A percentile compares a stretch with the other conserved stretches of the same genome.
These are phyloP conservation scores for Phytopythium delawarense DNA, from an alignment of 352 stramenopile species.

Conservation along the genomic window DNA sequence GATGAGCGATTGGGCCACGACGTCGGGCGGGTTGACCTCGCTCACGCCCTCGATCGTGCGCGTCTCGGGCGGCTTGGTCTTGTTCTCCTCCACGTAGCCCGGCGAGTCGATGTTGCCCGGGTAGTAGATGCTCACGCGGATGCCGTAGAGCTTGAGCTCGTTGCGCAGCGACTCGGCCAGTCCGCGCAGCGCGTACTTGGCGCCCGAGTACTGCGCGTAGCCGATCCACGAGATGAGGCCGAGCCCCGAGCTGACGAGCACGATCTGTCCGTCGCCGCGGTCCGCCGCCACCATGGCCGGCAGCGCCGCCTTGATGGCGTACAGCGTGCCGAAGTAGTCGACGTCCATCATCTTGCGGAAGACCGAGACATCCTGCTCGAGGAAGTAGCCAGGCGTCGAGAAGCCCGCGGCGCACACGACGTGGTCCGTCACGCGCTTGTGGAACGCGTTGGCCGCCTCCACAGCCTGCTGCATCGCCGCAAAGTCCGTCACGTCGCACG, in stretches of 20 bases:
- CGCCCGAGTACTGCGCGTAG: slow-evolving; percentile 72
- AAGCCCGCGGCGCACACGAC: slow-evolving; percentile 67
- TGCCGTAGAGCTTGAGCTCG: slow-evolving; percentile 69
- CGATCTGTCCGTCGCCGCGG: slow-evolving; percentile 54
- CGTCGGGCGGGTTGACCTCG: slow-evolving; percentile 43
- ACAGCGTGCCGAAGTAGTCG: slow-evolving; percentile 84
- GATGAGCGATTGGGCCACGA: slow-evolving; percentile 65
- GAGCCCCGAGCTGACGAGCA: slow-evolving; percentile 69
- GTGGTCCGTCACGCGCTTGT: slow-evolving; percentile 62
- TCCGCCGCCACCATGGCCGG: slow-evolving; percentile 76
- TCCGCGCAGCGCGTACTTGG: slow-evolving; percentile 82
- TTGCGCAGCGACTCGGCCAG: slow-evolving; percentile 76
- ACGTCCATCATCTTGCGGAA: slow-evolving; percentile 83
- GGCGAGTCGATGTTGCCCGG: slow-evolving; percentile 83
- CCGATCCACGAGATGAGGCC: slow-evolving; percentile 79
- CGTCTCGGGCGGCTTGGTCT: slow-evolving; percentile 67
- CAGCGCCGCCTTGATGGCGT: slow-evolving; percentile 77
- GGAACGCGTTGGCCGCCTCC: slow-evolving; percentile 59
- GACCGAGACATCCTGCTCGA: slow-evolving; percentile 66
- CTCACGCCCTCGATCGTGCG: slow-evolving; percentile 69
- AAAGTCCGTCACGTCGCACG: slow-evolving; percentile 68
- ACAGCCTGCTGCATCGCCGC: slow-evolving; percentile 56
- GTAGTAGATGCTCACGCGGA: slow-evolving; percentile 74
- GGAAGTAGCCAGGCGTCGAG: slow-evolving; percentile 62
- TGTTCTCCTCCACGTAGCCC: slow-evolving; percentile 70